phyloP scores from a whole-genome alignment of 495 filamentous ascomycete genomes.

The Neurospora sp. region DNA sequence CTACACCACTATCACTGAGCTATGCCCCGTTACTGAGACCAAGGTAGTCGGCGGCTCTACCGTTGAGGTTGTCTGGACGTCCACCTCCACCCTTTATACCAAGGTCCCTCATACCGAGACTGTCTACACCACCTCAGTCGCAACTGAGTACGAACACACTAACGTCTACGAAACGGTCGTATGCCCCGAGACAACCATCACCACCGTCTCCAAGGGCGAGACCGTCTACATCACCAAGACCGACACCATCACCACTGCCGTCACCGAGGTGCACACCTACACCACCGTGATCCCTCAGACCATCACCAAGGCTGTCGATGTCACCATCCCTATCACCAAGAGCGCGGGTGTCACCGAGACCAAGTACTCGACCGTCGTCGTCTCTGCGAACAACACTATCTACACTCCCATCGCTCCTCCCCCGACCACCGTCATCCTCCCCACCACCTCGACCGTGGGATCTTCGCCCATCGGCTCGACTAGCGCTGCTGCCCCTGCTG shows the following conservation, averaged over 20 bases:
- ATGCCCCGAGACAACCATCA: conserved; percentile 32
- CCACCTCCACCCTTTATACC: conserved; percentile 22
- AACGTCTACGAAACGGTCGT: conserved; percentile 31
- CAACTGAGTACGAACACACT: conserved; percentile 31
- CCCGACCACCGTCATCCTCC: conserved; percentile 20
- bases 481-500: conserved; percentile 7
- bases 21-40: conserved; percentile 36
- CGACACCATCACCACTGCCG: conserved; percentile 29
- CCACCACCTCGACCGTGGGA: conserved; percentile 16
- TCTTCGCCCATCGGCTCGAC: neutral
- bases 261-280: conserved; percentile 23
- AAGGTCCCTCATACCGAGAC: conserved; percentile 14
- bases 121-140: conserved; percentile 25
- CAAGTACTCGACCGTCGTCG: conserved; percentile 19
- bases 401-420: conserved; percentile 8
- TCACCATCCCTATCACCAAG: conserved; percentile 24
- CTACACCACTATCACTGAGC: conserved; percentile 31
- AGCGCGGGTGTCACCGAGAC: conserved; percentile 19
- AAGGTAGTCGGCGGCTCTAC: conserved; percentile 31
- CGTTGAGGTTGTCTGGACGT: conserved; percentile 33
- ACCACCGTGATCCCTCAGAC: conserved; percentile 27
- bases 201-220: conserved; percentile 30
- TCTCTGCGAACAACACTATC: conserved; percentile 12
- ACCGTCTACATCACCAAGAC: conserved; percentile 34
- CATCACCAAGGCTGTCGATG: conserved; percentile 24